Evolutionary conservation across 2,329 filamentous ascomycete species (phyloP), one percentile per base, ranked within the genome.

Genomic region (Paracorniculantispora psalliotae): DNA sequence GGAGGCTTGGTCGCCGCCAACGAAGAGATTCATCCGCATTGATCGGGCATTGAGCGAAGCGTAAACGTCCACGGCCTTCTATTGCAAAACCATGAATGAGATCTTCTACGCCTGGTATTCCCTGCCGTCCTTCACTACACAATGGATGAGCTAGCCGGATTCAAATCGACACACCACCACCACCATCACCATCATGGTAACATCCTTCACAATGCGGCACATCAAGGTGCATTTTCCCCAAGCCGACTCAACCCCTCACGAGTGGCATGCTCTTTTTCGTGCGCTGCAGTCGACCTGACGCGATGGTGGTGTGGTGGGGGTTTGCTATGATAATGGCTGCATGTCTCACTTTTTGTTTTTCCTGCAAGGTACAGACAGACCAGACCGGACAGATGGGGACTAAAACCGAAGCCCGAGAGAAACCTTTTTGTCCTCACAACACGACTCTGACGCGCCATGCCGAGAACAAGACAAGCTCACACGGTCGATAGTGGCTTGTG

Each of bases 281-380:
- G 50, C 35, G 13, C 1, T 5, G 4, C 25, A 10, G 17, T 15
- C 3, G 33, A 26, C 33, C 21, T 10, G 17, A 26, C 49, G 33
- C 47, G 47, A 35, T n/a, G 15, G 26, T 30, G n/a, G 25, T 44
- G 15, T 53, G 50, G 23, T 30, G 35, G 35, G 35, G 50, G 17
- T 15, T 35, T 26, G 17, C 25, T 8, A 19, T 26, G 37, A 43
- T 17, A 17, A 30, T 17, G 23, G 50, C 50, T 53, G 50, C 50
- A 28, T 53, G 50, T 53, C 50, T 53, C 50, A 44, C 21, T 17
- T 41, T n/a, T 41, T 28, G 25, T 21, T 4, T 15, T 26, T 21
- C 8, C 50, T 53, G 50, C 50, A 53, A 53, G 50, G 50, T 25
- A 53, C 50, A 30, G 26, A 30, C 37, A 30, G 35, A 43, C 35